These are phyloP conservation scores for Mucor irregularis DNA, from an alignment of 371 early-diverging fungal species.

Conservation along the genomic window DNA sequence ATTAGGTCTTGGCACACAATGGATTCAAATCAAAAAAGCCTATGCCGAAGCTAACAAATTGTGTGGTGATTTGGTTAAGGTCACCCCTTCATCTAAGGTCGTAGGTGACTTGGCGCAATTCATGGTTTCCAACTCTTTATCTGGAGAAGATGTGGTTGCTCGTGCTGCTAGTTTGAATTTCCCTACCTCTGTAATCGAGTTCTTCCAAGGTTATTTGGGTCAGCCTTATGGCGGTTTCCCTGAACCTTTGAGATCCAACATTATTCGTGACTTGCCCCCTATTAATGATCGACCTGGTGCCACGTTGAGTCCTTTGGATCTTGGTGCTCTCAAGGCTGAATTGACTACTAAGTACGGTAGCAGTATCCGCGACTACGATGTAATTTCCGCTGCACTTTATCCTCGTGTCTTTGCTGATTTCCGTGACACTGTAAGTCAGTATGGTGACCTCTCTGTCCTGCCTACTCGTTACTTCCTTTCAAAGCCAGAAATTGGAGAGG, in stretches of 20 bases:
- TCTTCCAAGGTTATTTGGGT: constrained; percentile 93
- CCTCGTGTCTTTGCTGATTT: constrained; percentile 92
- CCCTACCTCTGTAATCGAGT: constrained; percentile 93
- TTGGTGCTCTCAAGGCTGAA: constrained; percentile 65
- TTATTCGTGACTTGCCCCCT: constrained; percentile 71
- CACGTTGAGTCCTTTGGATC: constrained; percentile 74
- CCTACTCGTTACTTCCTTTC: constrained; percentile 89
- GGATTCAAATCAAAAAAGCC: constrained; percentile 90
- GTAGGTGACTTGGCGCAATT: constrained; percentile 97
- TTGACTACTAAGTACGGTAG: constrained; percentile 75
- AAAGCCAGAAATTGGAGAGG: constrained; percentile 84
- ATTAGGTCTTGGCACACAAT: constrained; percentile 87
- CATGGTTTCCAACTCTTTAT: constrained; percentile 87
- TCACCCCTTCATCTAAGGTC: constrained; percentile 95
- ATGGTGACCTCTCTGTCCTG: constrained; percentile 83
- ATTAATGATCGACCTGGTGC: constrained; percentile 89
- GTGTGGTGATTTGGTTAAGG: constrained; percentile 95
- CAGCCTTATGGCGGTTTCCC: constrained; percentile 95
- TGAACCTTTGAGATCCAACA: constrained; percentile 80
- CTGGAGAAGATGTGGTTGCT: constrained; percentile 72
- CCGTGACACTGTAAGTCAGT: constrained; percentile 66
- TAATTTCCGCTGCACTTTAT: constrained; percentile 84
- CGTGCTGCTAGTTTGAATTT: constrained; percentile 78
- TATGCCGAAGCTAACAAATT: constrained; percentile 88
- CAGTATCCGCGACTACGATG: constrained; percentile 80